Conservation (phyloP, 768 basidiomycete genomes). For the Mycena alexandri region DNA sequence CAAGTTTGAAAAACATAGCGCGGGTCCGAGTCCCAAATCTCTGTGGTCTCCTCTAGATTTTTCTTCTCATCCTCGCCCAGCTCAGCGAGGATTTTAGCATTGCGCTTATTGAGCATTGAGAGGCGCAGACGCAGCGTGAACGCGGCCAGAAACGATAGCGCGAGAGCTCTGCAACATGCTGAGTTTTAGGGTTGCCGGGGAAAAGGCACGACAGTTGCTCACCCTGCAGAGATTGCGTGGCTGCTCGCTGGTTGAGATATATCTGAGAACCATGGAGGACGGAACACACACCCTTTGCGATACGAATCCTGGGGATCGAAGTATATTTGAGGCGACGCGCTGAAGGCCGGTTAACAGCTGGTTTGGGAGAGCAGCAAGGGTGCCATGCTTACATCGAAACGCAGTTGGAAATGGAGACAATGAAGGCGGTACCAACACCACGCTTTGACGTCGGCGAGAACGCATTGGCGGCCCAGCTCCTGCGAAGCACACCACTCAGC, state of each 20-base stretch:
- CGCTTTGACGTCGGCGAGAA: slow-evolving; percentile 73
- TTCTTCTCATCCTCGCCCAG: slow-evolving; percentile 49
- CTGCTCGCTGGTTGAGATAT: slow-evolving; percentile 1
- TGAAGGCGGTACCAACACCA: slow-evolving; percentile 71
- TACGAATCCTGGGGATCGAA: slow-evolving; percentile 64
- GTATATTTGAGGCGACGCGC: slow-evolving; percentile 69
- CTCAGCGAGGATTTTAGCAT: slow-evolving; percentile 44
- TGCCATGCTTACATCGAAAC: slow-evolving; percentile 63
- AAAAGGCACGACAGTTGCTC: slow-evolving; percentile 22
- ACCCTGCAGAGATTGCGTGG: slow-evolving; percentile 70
- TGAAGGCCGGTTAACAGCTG: slow-evolving; percentile 34
- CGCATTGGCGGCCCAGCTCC: slow-evolving; percentile 72
- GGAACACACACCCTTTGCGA: slow-evolving; percentile 55
- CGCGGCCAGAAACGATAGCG: slow-evolving; percentile 57
- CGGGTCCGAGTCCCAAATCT: slow-evolving; percentile 65
- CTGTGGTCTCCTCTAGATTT: slow-evolving; percentile 42
- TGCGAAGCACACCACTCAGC: slow-evolving; percentile 36
- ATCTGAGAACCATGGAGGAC: background rate
- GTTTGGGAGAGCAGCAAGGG: background rate
- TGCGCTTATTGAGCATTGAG: slow-evolving; percentile 55
- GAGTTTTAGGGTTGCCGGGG: background rate
- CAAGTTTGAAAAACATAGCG: slow-evolving; percentile 67
- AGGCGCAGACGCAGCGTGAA: slow-evolving; percentile 62
- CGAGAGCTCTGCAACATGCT: slow-evolving; percentile 53
- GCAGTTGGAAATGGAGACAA: slow-evolving; percentile 70